Conservation (phyloP, 805 yeast genomes). For the Nakazawaea ernobii region DNA sequence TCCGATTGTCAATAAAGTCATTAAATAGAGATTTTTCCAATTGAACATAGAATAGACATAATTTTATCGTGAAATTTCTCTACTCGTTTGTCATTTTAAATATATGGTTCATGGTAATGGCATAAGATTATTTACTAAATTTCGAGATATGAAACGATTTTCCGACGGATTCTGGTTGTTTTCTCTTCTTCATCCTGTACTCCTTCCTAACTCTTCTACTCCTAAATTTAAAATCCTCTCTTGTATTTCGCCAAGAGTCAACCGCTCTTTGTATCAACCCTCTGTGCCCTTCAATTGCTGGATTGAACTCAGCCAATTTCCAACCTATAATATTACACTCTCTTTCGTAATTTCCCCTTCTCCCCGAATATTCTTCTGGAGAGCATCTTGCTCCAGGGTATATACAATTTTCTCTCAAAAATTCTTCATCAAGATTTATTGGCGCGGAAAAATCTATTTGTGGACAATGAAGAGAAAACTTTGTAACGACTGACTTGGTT, state of each 20-base stretch:
- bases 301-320: conserved; percentile 37
- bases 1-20: too few relatives aligned
- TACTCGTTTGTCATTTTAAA: too few relatives aligned
- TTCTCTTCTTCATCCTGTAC: conserved; percentile 4
- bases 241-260: conserved; percentile 45
- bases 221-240: conserved; percentile 32
- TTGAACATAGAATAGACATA: too few relatives aligned
- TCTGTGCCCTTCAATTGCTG: conserved; percentile 33
- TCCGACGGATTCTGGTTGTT: neutral
- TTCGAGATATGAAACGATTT: too few relatives aligned
- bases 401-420: conserved; percentile 35
- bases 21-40: too few relatives aligned
- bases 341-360: conserved; percentile 38
- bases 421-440: conserved; percentile 16
- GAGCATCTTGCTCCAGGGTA: conserved; percentile 44
- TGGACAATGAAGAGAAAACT: conserved; percentile 20
- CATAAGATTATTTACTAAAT: too few relatives aligned
- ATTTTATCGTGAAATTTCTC: too few relatives aligned
- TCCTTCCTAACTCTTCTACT: conserved; percentile 36
- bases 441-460: conserved; percentile 1
- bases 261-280: conserved; percentile 50
- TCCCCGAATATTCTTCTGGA: conserved; percentile 35
- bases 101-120: too few relatives aligned
- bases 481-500: conserved; percentile 22
- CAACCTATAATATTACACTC: conserved; percentile 45